Evolutionary conservation across 1,284 basidiomycete species (phyloP), one percentile per base, ranked within the genome.

Genomic region (Entoloma clypeatum): DNA sequence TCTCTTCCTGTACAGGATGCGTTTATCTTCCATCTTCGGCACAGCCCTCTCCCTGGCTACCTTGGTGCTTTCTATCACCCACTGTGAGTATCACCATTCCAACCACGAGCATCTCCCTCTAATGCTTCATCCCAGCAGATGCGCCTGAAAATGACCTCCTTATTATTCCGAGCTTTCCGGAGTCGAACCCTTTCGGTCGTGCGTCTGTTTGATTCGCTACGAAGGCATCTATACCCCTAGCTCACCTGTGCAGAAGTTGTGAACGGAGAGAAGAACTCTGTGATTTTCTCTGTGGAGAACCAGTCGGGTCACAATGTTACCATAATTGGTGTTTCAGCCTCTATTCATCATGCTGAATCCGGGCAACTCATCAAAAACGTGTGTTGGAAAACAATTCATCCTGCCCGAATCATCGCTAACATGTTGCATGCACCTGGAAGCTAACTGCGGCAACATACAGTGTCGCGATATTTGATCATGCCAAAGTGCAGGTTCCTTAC

Each of bases 121-220:
- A n/a, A 29, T 43, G 42, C 38, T 47, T 39, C 35, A 28, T 52
- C 40, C 40, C 52, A 44, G 59, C 54, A 36, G 54, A 60, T 25
- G 40, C 51, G 26, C 40, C 43, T 18, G 61, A 59, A 40, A 64
- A 65, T 37, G 64, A 64, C 46, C 52, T 93, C 40, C 50, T 74
- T 41, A 78, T 81, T 22, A 66, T 74, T 47, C 82, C 83, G 42
- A 64, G 74, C 11, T 93, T 91, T 63, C 78, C 81, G 17, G 82
- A 88, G 49, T 69, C 71, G 47, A 92, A 92, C 62, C 75, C 80
- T 1, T 91, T 92, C 55, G 86, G 84, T 53, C 84, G 90, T 92
- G 61, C 59, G 89, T 80, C 40, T 31, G 31, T 4, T 18, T 47
- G 22, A 27, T 39, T 27, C n/a, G 17, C 17, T 26, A 32, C 24